Evolutionary conservation across 495 filamentous ascomycete species (phyloP).

Genomic region (Xylaria cubensis): DNA sequence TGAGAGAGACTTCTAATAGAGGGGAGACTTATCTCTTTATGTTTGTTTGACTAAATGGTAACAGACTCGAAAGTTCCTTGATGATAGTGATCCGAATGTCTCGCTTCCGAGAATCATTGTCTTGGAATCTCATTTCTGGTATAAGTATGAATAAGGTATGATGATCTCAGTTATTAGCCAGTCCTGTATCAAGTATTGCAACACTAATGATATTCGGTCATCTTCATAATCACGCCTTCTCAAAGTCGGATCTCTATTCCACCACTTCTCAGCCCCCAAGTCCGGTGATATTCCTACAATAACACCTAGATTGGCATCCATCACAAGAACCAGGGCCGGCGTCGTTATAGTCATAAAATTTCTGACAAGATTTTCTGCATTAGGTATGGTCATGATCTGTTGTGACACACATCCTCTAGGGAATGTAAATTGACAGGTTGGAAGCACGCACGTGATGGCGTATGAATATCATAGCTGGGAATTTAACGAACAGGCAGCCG

Average conservation of each 20-base stretch:
- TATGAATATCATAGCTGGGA: slow-evolving; percentile 4
- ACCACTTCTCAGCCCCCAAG: neutral
- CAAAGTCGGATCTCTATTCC: neutral
- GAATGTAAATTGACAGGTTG: neutral
- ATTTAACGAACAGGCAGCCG: slow-evolving; percentile 16
- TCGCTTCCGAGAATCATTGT: neutral
- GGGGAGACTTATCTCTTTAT: neutral
- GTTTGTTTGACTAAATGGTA: neutral
- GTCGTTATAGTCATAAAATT: neutral
- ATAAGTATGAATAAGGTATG: slow-evolving; percentile 13
- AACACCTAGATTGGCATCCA: neutral
- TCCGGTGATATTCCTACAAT: neutral
- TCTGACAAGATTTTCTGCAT: neutral
- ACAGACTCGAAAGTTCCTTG: slow-evolving; percentile 16
- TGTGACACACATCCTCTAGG: slow-evolving; percentile 14
- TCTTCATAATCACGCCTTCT: neutral
- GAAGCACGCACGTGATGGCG: slow-evolving; percentile 13
- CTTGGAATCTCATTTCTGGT: neutral
- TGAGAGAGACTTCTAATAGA: slow-evolving; percentile 12
- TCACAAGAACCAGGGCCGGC: neutral
- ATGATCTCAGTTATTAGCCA: too few species aligned
- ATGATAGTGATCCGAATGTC: neutral
- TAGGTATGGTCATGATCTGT: slow-evolving; percentile 11
- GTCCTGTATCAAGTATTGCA: neutral
- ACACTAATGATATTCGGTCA: neutral